Evolutionary conservation across 2,329 filamentous ascomycete genomes (phyloP), one percentile per base, ranked within the genome.

Genomic region (Nothophaeocryptopus gaeumannii): DNA sequence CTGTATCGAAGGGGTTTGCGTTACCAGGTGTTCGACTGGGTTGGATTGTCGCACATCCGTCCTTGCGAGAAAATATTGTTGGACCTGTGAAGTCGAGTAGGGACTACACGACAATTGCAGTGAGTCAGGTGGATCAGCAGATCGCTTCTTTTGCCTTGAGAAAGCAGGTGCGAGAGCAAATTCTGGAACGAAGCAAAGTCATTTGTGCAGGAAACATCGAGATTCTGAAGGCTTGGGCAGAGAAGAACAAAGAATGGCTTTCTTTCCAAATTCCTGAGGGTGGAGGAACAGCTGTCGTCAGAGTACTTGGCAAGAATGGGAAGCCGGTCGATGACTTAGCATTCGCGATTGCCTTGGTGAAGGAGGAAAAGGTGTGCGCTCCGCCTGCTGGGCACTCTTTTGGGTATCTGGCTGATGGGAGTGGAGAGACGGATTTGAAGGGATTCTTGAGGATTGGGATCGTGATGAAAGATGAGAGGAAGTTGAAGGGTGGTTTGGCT

Each of bases 401-500:
- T 30, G 47, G 47, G 2, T 29, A 40, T 33, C 14, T 45, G 32
- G 47, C 47, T 13, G 47, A 50, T 39, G 47, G 47, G 11, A 14
- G 8, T 10, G 47, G 47, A 8, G 13, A 16, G 13, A 50, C 47
- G 26, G 40, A 43, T 39, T 32, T 50, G 14, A 34, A 10, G 12
- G 47, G 47, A 5, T 45, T 37, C 20, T 30, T 50, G 29, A 39
- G 47, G n/a, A 31, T 43, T 30, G 47, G 47, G 15, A 50, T 50
- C 34, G 50, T 35, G 29, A 40, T 14, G 13, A 37, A 26, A 26
- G 50, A 30, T 20, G 50, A 35, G 33, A 7, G 20, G 20, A 32
- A 32, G 16, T 45, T 62, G 50, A 13, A 56, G 35, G 65, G 59
- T 47, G 58, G 65, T 47, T 57, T 67, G 39, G 55, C 33, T 43